Evolutionary conservation across 140 eudicot genomes (phyloP).

Genomic region (Erigeron philadelphicus): DNA sequence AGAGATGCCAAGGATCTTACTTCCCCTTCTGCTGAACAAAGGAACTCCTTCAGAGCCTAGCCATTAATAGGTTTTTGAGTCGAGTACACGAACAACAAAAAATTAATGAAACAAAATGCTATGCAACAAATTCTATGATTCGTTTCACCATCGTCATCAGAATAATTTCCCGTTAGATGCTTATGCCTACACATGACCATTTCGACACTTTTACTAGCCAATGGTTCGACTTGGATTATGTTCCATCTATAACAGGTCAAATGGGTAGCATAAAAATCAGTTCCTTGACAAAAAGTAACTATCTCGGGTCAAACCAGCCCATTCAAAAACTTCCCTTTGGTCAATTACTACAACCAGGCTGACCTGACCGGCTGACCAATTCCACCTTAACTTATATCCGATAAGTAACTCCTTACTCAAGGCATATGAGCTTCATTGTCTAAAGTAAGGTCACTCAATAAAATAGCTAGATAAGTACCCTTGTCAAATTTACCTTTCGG

Average conservation of each 20-base stretch:
- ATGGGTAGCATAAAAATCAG: no score
- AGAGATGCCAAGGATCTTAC: constrained; percentile 79
- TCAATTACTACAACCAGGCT: not conserved
- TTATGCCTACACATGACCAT: no score
- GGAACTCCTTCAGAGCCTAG: constrained; percentile 78
- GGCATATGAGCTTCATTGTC: not conserved
- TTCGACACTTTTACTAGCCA: no score
- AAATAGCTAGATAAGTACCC: not conserved
- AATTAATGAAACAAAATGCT: not conserved
- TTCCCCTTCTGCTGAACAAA: constrained; percentile 74
- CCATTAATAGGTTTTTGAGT: not conserved
- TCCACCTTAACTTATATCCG: not conserved
- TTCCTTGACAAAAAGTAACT: no score
- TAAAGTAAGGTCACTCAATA: not conserved
- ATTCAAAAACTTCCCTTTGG: not conserved
- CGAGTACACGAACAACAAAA: constrained; percentile 9
- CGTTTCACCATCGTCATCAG: no score
- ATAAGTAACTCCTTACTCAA: not conserved
- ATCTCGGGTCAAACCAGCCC: not conserved
- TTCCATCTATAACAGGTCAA: no score
- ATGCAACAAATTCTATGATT: no score
- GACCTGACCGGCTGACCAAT: not conserved
- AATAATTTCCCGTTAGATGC: no score
- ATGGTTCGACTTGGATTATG: no score
- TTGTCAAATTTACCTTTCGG: constrained; percentile 41